Percentiles rank a stretch among this genome's conserved stretches.
These are phyloP conservation scores for Neurospora cerealis DNA, from an alignment of 495 filamentous ascomycete species.

Conservation along the genomic window DNA sequence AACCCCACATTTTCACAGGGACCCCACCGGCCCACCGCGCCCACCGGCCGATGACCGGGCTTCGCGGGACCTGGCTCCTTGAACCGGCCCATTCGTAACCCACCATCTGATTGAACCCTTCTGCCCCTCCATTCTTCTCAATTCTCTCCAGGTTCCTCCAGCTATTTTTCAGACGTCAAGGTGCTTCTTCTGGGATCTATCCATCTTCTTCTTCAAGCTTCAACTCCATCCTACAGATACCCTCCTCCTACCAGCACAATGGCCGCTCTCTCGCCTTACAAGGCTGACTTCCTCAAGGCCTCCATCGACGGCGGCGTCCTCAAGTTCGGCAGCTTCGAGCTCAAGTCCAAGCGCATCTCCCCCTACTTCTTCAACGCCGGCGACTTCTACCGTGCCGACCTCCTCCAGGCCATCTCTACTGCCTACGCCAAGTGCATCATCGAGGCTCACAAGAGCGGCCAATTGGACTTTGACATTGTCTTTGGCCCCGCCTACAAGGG, in stretches of 20 bases:
- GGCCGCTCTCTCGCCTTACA: constrained; percentile 37
- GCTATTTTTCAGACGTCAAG: not conserved
- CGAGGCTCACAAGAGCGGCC: constrained; percentile 25
- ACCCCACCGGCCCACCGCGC: not conserved
- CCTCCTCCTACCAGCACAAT: constrained; percentile 8
- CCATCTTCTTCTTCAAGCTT: not conserved
- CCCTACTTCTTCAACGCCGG: constrained; percentile 99
- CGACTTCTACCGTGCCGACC: constrained; percentile 64
- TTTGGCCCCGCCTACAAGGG: constrained; percentile 95
- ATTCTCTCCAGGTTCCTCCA: not conserved
- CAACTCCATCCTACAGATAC: not conserved
- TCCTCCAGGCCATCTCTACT: constrained; percentile 60
- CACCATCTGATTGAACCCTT: not conserved
- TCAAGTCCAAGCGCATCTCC: constrained; percentile 86
- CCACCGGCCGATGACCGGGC: not conserved
- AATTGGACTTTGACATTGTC: constrained; percentile 53
- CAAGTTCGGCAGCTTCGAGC: constrained; percentile 76
- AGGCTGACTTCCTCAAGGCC: constrained; percentile 58
- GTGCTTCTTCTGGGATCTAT: not conserved
- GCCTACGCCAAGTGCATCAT: constrained; percentile 72
- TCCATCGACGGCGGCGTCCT: constrained; percentile 66
- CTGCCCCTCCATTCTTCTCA: not conserved
- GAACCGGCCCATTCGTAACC: not conserved
- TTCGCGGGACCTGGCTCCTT: not conserved
- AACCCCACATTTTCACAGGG: not conserved